A percentile compares a stretch with the other conserved stretches of the same genome.
These are phyloP conservation scores for Cubamyces lactineus DNA, from an alignment of 768 basidiomycete species.

Conservation along the genomic window DNA sequence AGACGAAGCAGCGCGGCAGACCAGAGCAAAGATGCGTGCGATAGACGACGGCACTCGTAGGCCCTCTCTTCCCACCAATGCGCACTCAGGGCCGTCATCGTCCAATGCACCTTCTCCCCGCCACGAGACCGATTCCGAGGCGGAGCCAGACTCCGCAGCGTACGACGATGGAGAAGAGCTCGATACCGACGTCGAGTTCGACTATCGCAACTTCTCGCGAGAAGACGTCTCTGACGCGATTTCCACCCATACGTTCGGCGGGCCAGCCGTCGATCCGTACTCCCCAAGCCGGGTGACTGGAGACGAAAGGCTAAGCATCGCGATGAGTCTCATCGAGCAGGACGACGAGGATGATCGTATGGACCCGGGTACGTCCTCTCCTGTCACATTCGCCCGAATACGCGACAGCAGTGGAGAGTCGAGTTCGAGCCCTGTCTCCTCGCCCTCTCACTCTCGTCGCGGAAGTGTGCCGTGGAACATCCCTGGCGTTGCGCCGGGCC, in stretches of 20 bases:
- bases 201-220: constrained; percentile 31
- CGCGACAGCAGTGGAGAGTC: constrained; percentile 18
- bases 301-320: constrained; percentile 31
- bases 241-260: constrained; percentile 55
- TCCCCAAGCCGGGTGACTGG: constrained; percentile 28
- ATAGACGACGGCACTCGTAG: constrained; percentile 46
- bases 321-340: constrained; percentile 44
- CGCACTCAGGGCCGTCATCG: constrained; percentile 4
- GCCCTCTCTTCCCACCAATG: constrained; percentile 45
- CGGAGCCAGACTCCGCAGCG: constrained; percentile 25
- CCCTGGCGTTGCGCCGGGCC: constrained; percentile 38
- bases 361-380: constrained; percentile 18
- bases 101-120: constrained; percentile 18
- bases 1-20: constrained; percentile 37
- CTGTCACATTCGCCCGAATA: constrained; percentile 21
- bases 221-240: constrained; percentile 44
- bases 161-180: constrained; percentile 32
- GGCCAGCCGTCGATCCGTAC: constrained; percentile 32
- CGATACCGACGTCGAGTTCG: constrained; percentile 40
- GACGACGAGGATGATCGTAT: constrained; percentile 22
- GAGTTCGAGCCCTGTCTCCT: constrained; percentile 10
- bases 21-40: constrained; percentile 46
- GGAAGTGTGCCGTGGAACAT: constrained; percentile 68
- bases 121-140: constrained; percentile 21
- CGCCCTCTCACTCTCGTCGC: constrained; percentile 39